Evolutionary conservation across 2,329 filamentous ascomycete genomes (phyloP), one percentile per base, ranked within the genome.

Genomic region (Malbranchea zuffiana): DNA sequence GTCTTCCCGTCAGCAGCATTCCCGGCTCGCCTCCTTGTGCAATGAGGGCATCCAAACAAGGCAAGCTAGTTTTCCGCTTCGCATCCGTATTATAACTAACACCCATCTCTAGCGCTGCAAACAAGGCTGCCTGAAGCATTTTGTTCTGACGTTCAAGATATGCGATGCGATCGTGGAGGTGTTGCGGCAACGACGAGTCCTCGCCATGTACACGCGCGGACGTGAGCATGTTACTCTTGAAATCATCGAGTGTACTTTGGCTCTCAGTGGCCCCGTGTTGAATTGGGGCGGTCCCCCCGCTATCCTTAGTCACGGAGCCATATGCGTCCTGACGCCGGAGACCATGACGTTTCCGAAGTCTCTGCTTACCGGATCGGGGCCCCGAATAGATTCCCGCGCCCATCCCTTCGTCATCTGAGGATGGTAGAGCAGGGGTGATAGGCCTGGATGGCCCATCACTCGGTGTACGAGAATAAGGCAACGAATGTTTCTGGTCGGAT

Each of bases 91-190:
- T 31, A 20, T 33, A 38, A 17, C 21, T 59, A 19, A 50, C 51
- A 5, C 57, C 57, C 4, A 55, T 54, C 35, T 62, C 57, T 18
- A 63, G 45, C 4, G 60, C 59, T 1, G 60, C 59, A 20, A 62
- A 43, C 6, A 64, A 52, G 21, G 61, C 61, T 4, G 61, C 60
- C 23, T 62, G 60, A 7, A 64, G 56, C 35, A 62, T 53, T 37
- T 57, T 56, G 45, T 64, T 64, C 34, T 64, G 61, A 10, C 56
- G 58, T 39, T 63, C 60, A 5, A 64, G 54, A 15, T 56, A 52
- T 6, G 55, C 51, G 23, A 63, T 51, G 11, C 59, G 58, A 11
- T 54, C 53, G 40, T 63, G 58, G 5, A 62, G 52, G 27, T 48
- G 46, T n/a, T 50, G 45, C 8, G 50, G 35, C 21, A 38, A 18